Base-by-base conservation (phyloP, 257 asterid genomes). In the Solanum stenotomum region DNA sequence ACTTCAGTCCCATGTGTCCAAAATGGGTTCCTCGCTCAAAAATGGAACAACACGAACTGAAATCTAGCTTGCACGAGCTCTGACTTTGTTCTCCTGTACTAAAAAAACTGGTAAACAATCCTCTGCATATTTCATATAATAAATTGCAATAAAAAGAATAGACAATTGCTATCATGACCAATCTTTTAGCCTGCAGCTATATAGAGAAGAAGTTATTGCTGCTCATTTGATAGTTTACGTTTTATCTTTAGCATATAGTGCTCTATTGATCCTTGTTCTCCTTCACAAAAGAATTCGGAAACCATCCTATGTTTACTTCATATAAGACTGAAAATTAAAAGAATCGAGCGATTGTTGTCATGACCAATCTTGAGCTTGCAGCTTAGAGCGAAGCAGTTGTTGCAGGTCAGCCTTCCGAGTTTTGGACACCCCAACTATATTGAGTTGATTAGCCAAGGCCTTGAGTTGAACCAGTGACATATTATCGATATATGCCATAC, bases 391-490 rank as follows among this genome's bases (percentile, higher is more conserved):
- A 23, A 92, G 91, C 46, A 18, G 75, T 89, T 86, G 29, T 70
- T n/a, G 85, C 87, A 94, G 87, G 25, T 87, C 90, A 18, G 83
- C 81, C 90, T 90, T 93, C 85, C 20, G 86, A 56, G 76, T 91
- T 34, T 79, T 87, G 12, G 68, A 85, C 87, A 89, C 91, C 27
- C 89, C 67, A 78, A 15, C 90, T 86, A 91, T 2, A 7, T 90
- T 88, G 84, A 49, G 92, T n/a, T 42, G 87, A 89, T 87, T 92
- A 15, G 94, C 94, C 37, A 92, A 81, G 86, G 35, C 88, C 88
- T 33, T 90, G 86, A 94, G 93, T 42, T 90, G 46, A 11, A 3
- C 81, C 87, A 81, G 10, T 25, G 86, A 27, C 88, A 94, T 63
- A 1, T 10, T 38, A 23, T 70, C 20, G 25, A 81, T 82, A 68